phyloP scores from a whole-genome alignment of 495 filamentous ascomycete genomes.

The Letharia columbiana region DNA sequence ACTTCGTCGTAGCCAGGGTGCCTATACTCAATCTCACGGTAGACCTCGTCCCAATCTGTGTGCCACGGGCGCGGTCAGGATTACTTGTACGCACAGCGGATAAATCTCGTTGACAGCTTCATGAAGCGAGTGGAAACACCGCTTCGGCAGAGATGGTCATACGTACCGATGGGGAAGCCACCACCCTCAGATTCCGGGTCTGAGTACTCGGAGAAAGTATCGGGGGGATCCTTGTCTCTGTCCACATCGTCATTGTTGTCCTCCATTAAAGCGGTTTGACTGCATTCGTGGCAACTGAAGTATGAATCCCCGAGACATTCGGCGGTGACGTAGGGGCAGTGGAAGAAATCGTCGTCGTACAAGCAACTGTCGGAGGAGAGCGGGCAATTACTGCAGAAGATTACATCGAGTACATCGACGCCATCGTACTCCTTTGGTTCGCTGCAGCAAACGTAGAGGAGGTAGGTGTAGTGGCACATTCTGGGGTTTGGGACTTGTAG shows the following conservation, averaged over 20 bases:
- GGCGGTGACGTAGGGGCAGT: neutral
- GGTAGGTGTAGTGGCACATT: neutral
- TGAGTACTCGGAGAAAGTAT: neutral
- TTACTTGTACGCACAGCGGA: no score
- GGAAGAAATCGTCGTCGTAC: neutral
- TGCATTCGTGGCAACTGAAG: neutral
- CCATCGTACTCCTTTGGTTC: neutral
- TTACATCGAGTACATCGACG: neutral
- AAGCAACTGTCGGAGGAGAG: neutral
- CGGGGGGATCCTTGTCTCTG: neutral
- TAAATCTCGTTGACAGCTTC: no score
- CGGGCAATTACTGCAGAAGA: neutral
- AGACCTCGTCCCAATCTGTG: no score
- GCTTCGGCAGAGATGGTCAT: no score
- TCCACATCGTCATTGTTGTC: neutral
- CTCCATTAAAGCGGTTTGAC: neutral
- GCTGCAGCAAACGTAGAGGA: neutral
- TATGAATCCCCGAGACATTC: neutral
- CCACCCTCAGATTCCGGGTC: neutral
- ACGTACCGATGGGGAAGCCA: neutral
- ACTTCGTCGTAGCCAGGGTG: no score
- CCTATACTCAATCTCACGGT: no score
- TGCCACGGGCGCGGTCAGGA: no score
- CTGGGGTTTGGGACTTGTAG: neutral
- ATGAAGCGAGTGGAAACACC: no score